Evolutionary conservation across 2,329 filamentous ascomycete species (phyloP).

Genomic region (Chaetoscypha palmicola): DNA sequence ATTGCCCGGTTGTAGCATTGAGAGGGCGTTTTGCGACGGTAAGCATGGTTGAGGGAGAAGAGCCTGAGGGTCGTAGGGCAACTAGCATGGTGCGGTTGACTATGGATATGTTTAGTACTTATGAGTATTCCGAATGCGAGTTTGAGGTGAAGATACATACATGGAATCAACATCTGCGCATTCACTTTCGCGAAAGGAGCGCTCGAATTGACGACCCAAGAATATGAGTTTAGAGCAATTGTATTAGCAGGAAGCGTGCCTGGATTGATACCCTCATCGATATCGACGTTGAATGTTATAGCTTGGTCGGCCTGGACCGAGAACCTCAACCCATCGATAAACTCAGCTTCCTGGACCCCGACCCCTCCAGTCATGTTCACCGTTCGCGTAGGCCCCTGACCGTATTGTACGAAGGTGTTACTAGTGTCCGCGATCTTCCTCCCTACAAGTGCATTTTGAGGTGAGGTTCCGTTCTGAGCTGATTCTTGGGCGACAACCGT

Average conservation of each 20-base stretch:
- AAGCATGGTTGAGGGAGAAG: slow-evolving; percentile 9
- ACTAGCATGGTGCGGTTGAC: slow-evolving; percentile 8
- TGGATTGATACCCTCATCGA: slow-evolving; percentile 9
- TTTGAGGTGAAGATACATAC: slow-evolving; percentile 2
- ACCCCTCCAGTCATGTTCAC: slow-evolving; percentile 24
- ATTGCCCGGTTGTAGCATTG: slow-evolving; percentile 7
- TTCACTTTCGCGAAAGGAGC: slow-evolving; percentile 4
- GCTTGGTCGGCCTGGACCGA: slow-evolving; percentile 4
- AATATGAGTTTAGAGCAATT: slow-evolving; percentile 8
- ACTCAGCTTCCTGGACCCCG: slow-evolving; percentile 24
- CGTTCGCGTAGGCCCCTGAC: slow-evolving; percentile 25
- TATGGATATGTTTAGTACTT: background rate
- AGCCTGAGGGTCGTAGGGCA: slow-evolving; percentile 2
- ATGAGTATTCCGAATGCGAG: background rate
- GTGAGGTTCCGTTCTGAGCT: slow-evolving; percentile 28
- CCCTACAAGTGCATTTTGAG: slow-evolving; percentile 30
- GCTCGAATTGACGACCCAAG: slow-evolving; percentile 10
- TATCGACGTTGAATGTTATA: slow-evolving; percentile 8
- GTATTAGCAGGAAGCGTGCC: slow-evolving; percentile 9
- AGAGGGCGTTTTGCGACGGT: slow-evolving; percentile 6
- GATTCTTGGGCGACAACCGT: slow-evolving; percentile 1
- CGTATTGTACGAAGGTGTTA: slow-evolving; percentile 33
- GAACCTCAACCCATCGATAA: slow-evolving; percentile 26
- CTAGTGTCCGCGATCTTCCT: slow-evolving; percentile 24
- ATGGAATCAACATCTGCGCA: slow-evolving; percentile 8